Evolutionary conservation across 257 asterid genomes (phyloP), one percentile per base, ranked within the genome.

Genomic region (Scutellaria minor): DNA sequence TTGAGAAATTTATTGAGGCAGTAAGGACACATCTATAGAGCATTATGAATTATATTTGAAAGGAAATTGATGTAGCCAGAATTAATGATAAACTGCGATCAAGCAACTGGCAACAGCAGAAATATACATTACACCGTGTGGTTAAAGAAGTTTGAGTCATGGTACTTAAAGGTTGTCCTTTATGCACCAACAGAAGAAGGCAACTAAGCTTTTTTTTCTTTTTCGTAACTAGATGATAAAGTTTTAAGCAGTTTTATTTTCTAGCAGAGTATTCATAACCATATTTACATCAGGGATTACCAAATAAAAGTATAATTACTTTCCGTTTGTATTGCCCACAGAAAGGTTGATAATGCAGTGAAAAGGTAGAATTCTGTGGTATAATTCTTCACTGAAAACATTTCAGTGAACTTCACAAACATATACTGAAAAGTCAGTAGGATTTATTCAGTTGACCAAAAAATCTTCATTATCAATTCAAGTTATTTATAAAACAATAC

Each of bases 271-370:
- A 27, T 22, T 24, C 66, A 35, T 14, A 10, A 18, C 15, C 8
- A 27, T 47, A 18, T n/a, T 73, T 52, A 41, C 24, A n/a, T 31
- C n/a, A 42, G 22, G 8, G 52, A 64, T 45, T 74, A 27, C 53
- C 60, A 3, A 55, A 45, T 4, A 0, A 7, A 24, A 24, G 41
- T 52, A 64, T 52, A 31, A 51, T 52, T 64, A 52, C 9, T 12
- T 73, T 62, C 9, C 18, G 61, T n/a, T n/a, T n/a, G 55, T 24
- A 68, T 39, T 15, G 75, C 66, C 8, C 18, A 37, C 46, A 13
- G 13, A 42, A 75, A 61, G 72, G 9, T 45, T 69, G 59, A 69
- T 52, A 54, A 22, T 13, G 74, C 24, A 60, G 40, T 55, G 14
- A 63, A 27, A 13, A 27, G 39, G 55, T 53, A 15, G 13, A 9